Percentiles rank a stretch among this genome's conserved stretches.
phyloP scores from a whole-genome alignment of 768 basidiomycete species.

The Trametes maxima region DNA sequence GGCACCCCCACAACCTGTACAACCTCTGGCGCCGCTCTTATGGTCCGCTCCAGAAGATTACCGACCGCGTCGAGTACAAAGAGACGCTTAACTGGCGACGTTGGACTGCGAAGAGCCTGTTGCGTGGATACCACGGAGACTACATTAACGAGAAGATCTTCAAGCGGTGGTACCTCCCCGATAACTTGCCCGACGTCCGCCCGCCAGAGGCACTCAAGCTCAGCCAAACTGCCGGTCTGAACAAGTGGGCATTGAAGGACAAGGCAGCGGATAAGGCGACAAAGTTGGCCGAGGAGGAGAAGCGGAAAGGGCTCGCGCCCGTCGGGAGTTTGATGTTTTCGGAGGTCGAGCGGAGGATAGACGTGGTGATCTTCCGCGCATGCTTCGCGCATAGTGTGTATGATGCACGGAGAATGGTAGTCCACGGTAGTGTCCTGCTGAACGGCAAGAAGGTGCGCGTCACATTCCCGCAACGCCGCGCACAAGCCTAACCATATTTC shows the following conservation, averaged over 20 bases:
- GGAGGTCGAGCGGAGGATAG: constrained; percentile 93
- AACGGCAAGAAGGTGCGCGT: constrained; percentile 84
- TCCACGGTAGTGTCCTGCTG: constrained; percentile 83
- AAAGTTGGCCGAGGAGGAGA: constrained; percentile 50
- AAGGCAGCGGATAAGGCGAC: constrained; percentile 47
- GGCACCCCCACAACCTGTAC: constrained; percentile 86
- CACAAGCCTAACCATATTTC: neutral
- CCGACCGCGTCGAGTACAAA: constrained; percentile 38
- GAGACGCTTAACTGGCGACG: constrained; percentile 87
- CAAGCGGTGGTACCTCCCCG: constrained; percentile 93
- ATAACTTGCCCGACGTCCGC: constrained; percentile 82
- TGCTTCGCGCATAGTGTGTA: constrained; percentile 91
- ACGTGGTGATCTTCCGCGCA: constrained; percentile 86
- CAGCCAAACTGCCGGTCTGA: constrained; percentile 38
- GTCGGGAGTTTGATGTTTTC: constrained; percentile 94
- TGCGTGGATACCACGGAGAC: constrained; percentile 95
- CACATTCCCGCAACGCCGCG: neutral
- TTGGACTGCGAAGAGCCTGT: constrained; percentile 83
- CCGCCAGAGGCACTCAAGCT: constrained; percentile 47
- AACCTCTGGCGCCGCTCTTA: constrained; percentile 83
- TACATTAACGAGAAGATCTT: constrained; percentile 90
- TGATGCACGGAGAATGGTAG: constrained; percentile 82
- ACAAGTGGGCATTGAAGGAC: constrained; percentile 55
- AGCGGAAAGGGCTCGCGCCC: constrained; percentile 75
- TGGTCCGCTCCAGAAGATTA: constrained; percentile 37